Evolutionary conservation across 192 early-diverging fungal genomes (phyloP), one percentile per base, ranked within the genome.

Genomic region (Coemansia erecta): DNA sequence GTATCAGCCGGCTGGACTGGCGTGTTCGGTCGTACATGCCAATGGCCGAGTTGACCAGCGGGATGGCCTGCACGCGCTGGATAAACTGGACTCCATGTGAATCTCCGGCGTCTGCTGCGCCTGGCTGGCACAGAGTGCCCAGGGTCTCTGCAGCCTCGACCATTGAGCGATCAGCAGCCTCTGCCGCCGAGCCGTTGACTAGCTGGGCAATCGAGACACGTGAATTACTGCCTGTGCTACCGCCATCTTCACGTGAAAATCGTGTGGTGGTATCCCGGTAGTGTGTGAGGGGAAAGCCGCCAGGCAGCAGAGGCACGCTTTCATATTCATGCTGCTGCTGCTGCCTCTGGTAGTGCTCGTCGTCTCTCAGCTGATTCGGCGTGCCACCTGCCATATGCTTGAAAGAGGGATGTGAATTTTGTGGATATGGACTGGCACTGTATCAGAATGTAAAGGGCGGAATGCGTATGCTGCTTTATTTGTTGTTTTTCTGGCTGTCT

Each of bases 11-110:
- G 81, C 53, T 86, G 71, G 61, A 61, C 58, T 78, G 70, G 64
- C 89, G 87, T 13, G 87, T 86, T n/a, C 79, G 81, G 53, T 87
- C 87, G 59, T 94, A 94, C 11, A 86, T 87, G 8, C 81, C 81
- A 13, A 93, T 59, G 0, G 87, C 86, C n/a, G 84, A 83, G 61
- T 88, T 90, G 35, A 95, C 87, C 9, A 94, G 46, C 11, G 92
- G 92, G 26, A 92, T 81, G 61, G 73, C 87, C 62, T 89, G 85
- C 53, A 95, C 86, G 39, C 91, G 84, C 53, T 82, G 78, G 53
- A 95, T 85, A 46, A 95, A 92, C 49, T 51, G 49, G 8, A 14
- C 28, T 12, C 5, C 41, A 17, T 21, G 18, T 24, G 9, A 21
- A 17, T 35, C 22, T 13, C n/a, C n/a, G n/a, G n/a, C 4, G 26